Evolutionary conservation across 495 filamentous ascomycete species (phyloP), one percentile per base, ranked within the genome.

Genomic region (Penicillium soppii): DNA sequence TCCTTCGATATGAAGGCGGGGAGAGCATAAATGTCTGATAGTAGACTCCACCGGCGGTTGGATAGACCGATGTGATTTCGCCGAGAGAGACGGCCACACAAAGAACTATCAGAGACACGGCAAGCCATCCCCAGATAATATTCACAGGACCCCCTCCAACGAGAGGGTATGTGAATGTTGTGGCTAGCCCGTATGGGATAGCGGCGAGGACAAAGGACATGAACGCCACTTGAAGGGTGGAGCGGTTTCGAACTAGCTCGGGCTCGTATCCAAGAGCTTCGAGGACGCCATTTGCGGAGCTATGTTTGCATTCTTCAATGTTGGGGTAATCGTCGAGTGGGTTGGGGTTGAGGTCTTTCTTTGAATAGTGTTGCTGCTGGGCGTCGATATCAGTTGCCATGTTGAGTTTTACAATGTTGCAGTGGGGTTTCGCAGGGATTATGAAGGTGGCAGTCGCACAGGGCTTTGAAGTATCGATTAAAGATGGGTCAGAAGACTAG

Each of bases 61-160:
- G 85, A 53, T 82, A 88, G 7, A 83, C 85, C 2, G 79, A 80
- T 17, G 85, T 69, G 54, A 88, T 86, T 59, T 88, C 85, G 7
- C 85, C 83, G 15, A 88, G 65, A 5, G 82, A 86, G 0, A 77
- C 77, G 6, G 84, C 82, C 3, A 88, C 73, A 43, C 80, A 83
- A 6, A 85, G 52, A 51, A 84, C 85, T 57, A 83, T 84, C 8
- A 85, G 51, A 7, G 83, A 83, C 0, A 84, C 81, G 4, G 83
- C 76, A 16, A 87, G 58, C 47, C 87, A 73, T 13, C 83, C 83
- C 81, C 81, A 86, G 50, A 86, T 76, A 42, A 85, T 80, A 43
- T 79, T 78, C 1, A 79, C 81, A 1, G 81, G 72, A 10, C 82
- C 81, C 35, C 83, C 82, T 49, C 76, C 77, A 35, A 78, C 72